Evolutionary conservation across 257 asterid species (phyloP).

Genomic region (Forsythia suspensa): DNA sequence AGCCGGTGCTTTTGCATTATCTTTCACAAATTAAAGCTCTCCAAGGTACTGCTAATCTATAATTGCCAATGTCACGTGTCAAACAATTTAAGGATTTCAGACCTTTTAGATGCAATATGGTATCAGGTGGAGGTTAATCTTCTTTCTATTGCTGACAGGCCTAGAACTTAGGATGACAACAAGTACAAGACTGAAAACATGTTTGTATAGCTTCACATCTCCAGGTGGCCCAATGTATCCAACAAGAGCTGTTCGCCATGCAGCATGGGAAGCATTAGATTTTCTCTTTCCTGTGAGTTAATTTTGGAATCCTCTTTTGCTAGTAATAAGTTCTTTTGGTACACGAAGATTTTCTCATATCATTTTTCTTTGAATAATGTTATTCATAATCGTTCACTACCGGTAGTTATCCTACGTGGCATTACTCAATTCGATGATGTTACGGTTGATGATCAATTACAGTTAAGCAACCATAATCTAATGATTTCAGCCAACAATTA

Average conservation of each 20-base stretch:
- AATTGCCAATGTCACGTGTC: slow-evolving; percentile 1
- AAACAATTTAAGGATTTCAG: background rate
- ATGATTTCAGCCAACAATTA: no score
- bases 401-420: no score
- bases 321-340: background rate
- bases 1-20: slow-evolving; percentile 94
- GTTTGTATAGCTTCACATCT: slow-evolving; percentile 95
- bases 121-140: background rate
- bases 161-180: slow-evolving; percentile 87
- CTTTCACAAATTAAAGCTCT: slow-evolving; percentile 73
- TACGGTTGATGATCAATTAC: no score
- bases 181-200: slow-evolving; percentile 81
- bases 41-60: slow-evolving; percentile 48
- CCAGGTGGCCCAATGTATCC: slow-evolving; percentile 99
- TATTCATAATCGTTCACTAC: no score
- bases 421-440: no score
- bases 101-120: background rate
- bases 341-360: background rate
- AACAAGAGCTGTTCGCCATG: slow-evolving; percentile 96
- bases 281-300: slow-evolving; percentile 87
- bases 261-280: slow-evolving; percentile 93
- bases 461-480: no score
- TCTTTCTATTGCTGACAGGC: slow-evolving; percentile 46
- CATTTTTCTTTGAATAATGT: background rate
- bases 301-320: background rate